Evolutionary conservation across 1,284 basidiomycete species (phyloP), one percentile per base, ranked within the genome.

Genomic region (Inonotus obliquus): DNA sequence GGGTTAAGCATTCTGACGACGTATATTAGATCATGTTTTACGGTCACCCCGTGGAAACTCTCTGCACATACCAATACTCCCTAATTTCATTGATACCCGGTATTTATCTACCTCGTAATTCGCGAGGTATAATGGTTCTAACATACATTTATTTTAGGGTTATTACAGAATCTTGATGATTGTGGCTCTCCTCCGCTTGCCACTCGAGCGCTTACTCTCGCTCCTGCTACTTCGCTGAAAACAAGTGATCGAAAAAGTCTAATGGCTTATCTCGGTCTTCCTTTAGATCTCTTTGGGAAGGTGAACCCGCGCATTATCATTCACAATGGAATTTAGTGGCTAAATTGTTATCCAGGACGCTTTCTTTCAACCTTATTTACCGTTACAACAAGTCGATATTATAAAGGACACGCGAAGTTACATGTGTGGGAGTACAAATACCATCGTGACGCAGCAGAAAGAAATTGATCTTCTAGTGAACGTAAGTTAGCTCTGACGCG

Each of bases 11-110:
- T 56, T 17, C 23, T 53, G 45, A 44, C 21, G 44, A 21, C 21
- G 41, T 52, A 59, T 38, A 54, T 11, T 27, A 96, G 93, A 91
- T 98, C 65, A 92, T 99, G 88, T 95, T 99, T 72, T 97, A 87
- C 68, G 96, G 96, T 7, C 95, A 98, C 70, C 96, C 96, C 0
- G 96, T 99, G 0, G 97, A 99, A 74, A 86, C 89, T 62, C 78
- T 99, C 35, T 98, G 96, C 76, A 98, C 95, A 27, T 97, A 94
- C 69, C 97, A 99, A 73, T 99, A 99, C 73, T 96, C 94, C 1
- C 81, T 99, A 27, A 83, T 93, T 56, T 92, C 92, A 0, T 78
- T 94, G 13, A 80, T 94, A 65, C 92, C 92, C 39, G 90, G 89
- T 87, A 66, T 53, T 79, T 70, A 27, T 45, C 35, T 49, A 57